phyloP scores from a whole-genome alignment of 768 basidiomycete species.

The Wakefieldia striispora region DNA sequence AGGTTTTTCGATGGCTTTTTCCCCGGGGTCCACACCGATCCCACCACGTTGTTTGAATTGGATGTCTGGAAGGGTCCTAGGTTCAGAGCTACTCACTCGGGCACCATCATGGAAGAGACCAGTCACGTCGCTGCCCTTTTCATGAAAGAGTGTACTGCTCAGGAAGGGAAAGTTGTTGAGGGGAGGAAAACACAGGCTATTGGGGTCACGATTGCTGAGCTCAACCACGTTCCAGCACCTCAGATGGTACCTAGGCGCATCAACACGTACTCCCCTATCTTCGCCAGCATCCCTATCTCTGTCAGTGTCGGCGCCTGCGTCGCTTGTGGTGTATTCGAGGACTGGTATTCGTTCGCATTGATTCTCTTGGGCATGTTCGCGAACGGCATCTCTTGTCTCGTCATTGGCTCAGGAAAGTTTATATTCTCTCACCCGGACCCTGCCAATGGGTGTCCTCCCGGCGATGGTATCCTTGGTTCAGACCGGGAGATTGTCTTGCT shows the following conservation, averaged over 20 bases:
- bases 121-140: conserved; percentile 33
- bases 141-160: conserved; percentile 19
- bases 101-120: conserved; percentile 29
- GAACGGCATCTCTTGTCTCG: conserved; percentile 31
- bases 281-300: conserved; percentile 32
- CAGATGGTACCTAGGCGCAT: conserved; percentile 19
- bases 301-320: conserved; percentile 29
- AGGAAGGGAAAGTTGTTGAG: conserved; percentile 13
- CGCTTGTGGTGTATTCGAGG: conserved; percentile 26
- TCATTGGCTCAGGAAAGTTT: conserved; percentile 34
- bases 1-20: conserved; percentile 34
- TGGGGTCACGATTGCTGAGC: conserved; percentile 28
- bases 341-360: conserved; percentile 35
- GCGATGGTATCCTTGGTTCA: conserved; percentile 29
- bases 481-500: conserved; percentile 29
- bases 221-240: conserved; percentile 20
- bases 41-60: conserved; percentile 31
- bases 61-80: conserved; percentile 31
- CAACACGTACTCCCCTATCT: conserved; percentile 17
- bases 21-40: conserved; percentile 33
- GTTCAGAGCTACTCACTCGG: conserved; percentile 34
- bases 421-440: conserved; percentile 26
- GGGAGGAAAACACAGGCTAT: conserved; percentile 25
- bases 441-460: conserved; percentile 24
- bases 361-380: conserved; percentile 35